Evolutionary conservation across 495 filamentous ascomycete species (phyloP), one percentile per base, ranked within the genome.

Genomic region (Penicillium mononematosum): DNA sequence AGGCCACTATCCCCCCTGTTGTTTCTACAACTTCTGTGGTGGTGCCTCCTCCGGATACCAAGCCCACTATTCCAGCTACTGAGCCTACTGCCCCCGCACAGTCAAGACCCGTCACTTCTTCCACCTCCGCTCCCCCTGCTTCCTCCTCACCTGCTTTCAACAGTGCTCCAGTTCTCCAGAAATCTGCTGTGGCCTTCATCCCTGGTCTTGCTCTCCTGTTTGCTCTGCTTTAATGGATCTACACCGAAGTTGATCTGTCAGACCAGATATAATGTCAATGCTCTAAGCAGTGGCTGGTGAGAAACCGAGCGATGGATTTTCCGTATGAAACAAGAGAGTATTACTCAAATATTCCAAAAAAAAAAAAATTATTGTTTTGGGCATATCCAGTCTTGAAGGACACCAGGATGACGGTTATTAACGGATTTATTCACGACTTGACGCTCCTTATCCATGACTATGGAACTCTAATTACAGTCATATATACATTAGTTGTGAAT

Each of bases 151-250:
- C 66, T 38, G 47, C 27, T 5, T 69, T 60, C 49, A 69, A 67
- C 45, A 58, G 50, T 12, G 66, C 64, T 32, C 53, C 66, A 4
- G 48, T 61, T 50, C 63, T 57, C 57, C 52, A 69, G 52, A 64
- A 50, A 25, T 63, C 64, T 1, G 12, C 67, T 20, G 50, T 46
- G 9, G 64, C 57, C 14, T n/a, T 69, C 7, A 29, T 69, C 7
- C 66, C 66, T 14, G 59, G 56, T n/a, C 20, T 69, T 0, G 64
- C 55, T 19, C 27, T 65, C 31, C 36, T 61, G 12, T 36, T 60
- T 41, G 57, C 57, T 31, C 45, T 65, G 50, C 24, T 67, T 25
- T 69, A 61, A 63, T 51, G 20, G 36, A 8, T 16, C 7, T 20
- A n/a, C 19, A 1, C 2, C 10, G 4, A 36, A 14, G 8, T 19